phyloP scores from a whole-genome alignment of 495 filamentous ascomycete genomes.

The Neurospora sp. region DNA sequence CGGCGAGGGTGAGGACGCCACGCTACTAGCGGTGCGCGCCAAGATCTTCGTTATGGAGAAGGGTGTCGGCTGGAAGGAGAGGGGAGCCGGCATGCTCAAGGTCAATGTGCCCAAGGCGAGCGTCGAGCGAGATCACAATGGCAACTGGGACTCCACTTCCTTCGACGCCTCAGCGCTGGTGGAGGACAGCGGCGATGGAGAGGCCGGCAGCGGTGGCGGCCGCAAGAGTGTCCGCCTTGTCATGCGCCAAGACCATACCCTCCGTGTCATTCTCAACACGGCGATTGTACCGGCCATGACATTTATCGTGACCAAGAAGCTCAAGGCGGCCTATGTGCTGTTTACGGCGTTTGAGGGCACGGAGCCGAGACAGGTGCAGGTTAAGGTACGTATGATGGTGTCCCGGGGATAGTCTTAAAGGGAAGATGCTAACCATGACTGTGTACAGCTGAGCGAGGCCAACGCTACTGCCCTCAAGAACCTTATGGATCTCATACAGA shows the following conservation, averaged over 20 bases:
- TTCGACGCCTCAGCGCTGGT: conserved; percentile 41
- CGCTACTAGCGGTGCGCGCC: conserved; percentile 54
- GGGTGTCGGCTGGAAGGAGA: conserved; percentile 67
- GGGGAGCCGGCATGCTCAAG: conserved; percentile 72
- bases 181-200: conserved; percentile 30
- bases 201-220: conserved; percentile 7
- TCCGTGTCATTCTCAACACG: conserved; percentile 80
- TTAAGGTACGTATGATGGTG: conserved; percentile 51
- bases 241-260: conserved; percentile 77
- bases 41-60: conserved; percentile 71
- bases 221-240: conserved; percentile 52
- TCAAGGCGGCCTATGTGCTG: conserved; percentile 43
- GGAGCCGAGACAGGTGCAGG: conserved; percentile 46
- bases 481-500: conserved; percentile 31
- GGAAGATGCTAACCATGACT: conserved; percentile 1
- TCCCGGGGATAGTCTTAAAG: neutral
- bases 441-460: conserved; percentile 31
- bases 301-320: conserved; percentile 56
- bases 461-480: conserved; percentile 34
- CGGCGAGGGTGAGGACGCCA: conserved; percentile 67
- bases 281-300: conserved; percentile 62
- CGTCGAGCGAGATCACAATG: conserved; percentile 36
- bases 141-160: conserved; percentile 26
- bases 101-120: conserved; percentile 58
- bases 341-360: conserved; percentile 52